A percentile compares a stretch with the other conserved stretches of the same genome.
Conservation (phyloP, 2,329 filamentous ascomycete genomes). For the Hypoxylon sp. region DNA sequence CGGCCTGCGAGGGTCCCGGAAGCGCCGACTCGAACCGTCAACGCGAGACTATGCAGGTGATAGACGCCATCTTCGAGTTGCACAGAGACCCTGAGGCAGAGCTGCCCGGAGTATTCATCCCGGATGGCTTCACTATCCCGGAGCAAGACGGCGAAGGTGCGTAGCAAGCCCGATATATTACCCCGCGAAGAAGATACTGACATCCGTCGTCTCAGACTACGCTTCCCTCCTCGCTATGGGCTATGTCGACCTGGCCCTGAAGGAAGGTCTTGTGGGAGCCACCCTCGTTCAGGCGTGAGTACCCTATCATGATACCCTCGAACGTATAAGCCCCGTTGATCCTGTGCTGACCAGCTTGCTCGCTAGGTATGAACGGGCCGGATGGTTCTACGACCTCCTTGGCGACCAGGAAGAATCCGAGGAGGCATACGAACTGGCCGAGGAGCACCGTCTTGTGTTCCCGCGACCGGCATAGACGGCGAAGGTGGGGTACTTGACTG, state of each 20-base stretch:
- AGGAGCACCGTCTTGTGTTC: background rate
- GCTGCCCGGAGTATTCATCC: background rate
- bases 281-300: background rate
- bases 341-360: background rate
- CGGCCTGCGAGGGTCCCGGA: background rate
- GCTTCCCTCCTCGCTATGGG: background rate
- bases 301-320: no score
- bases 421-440: background rate
- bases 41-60: background rate
- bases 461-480: no score
- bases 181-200: no score
- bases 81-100: background rate
- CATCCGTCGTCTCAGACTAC: no score
- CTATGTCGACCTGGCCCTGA: background rate
- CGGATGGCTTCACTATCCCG: background rate
- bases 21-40: background rate
- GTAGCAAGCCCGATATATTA: no score
- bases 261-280: background rate
- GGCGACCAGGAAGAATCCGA: background rate
- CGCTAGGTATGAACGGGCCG: background rate
- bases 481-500: no score
- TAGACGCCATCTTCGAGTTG: background rate
- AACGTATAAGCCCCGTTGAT: background rate
- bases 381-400: background rate
- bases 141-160: background rate